Conservation (phyloP, 1,284 basidiomycete genomes). For the Bjerkandera adusta region DNA sequence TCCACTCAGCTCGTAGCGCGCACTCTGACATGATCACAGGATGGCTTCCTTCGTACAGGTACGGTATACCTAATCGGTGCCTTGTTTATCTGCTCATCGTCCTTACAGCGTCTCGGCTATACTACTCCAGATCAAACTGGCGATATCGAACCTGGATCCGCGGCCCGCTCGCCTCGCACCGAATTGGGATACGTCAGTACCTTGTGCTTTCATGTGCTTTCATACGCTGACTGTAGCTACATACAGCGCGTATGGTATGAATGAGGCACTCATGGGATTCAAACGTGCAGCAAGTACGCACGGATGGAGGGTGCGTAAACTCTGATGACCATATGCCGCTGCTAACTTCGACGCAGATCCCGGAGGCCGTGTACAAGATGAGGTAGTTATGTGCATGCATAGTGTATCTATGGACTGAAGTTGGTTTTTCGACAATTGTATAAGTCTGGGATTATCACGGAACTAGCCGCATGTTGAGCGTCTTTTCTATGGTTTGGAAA, state of each 20-base stretch:
- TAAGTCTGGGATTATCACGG: too few relatives aligned
- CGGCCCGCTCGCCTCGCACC: conserved; percentile 49
- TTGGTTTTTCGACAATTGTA: too few relatives aligned
- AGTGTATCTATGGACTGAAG: too few relatives aligned
- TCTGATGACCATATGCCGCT: background rate
- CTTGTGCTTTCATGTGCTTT: background rate
- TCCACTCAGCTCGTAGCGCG: background rate
- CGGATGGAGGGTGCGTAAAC: conserved; percentile 50
- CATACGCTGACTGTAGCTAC: background rate
- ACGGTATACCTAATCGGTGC: conserved; percentile 16
- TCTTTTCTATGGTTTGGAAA: too few relatives aligned
- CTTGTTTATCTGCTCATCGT: background rate
- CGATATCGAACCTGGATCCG: conserved; percentile 58
- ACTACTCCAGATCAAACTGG: conserved; percentile 60
- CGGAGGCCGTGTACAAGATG: background rate
- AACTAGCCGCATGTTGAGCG: too few relatives aligned
- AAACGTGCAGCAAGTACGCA: conserved; percentile 56
- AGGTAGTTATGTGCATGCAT: too few relatives aligned
- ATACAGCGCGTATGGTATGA: conserved; percentile 43
- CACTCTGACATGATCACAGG: too few relatives aligned
- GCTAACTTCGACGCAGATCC: background rate
- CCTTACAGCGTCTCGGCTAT: conserved; percentile 51
- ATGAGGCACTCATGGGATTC: conserved; percentile 54
- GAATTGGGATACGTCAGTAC: conserved; percentile 35
- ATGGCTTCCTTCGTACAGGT: conserved; percentile 68